Base-by-base conservation (phyloP, 1,139 yeast species). In the Geotrichum fermentans region DNA sequence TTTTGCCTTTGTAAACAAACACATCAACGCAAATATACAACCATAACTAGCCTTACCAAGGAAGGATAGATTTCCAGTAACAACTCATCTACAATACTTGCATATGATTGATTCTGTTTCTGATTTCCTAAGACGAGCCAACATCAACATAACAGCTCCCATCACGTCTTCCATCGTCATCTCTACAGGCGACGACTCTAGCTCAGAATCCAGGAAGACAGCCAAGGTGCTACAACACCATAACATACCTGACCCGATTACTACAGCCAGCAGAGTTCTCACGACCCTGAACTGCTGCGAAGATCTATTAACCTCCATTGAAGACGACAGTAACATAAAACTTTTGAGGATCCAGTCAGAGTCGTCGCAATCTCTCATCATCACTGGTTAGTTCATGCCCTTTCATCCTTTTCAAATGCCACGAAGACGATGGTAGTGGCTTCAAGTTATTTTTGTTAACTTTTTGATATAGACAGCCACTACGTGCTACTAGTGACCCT, bases 291-390 rank as follows among this genome's bases (percentile, higher is more conserved):
- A 24, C 11, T 33, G 40, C 38, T 43, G 47, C 16, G 20, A 40
- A 17, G 45, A 48, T 26, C 24, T 48, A 6, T 38, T 48, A 6
- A 21, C 39, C 13, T 40, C 45, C 20, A 22, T 41, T 20, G 44
- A 41, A 2, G 28, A 32, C 38, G 39, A 43, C 18, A n/a, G 34
- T 11, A 38, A 24, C n/a, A 38, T 45, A 16, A 48, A 48, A 21
- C 45, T 48, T 16, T 36, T 48, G 4, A 28, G 51, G 14, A 39
- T 48, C 11, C 51, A 48, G 26, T 43, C 51, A 3, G 51, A 48
- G 13, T n/a, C 37, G 7, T 38, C 43, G 4, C 47, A 40, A 16
- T 48, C 51, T 21, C 33, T 48, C 11, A 40, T 48, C 24, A 29
- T 48, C 11, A 35, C 51, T n/a, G 46, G 51, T 48, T 34, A 24